Conservation (phyloP, 2,329 filamentous ascomycete species). For the Ciborinia camelliae region DNA sequence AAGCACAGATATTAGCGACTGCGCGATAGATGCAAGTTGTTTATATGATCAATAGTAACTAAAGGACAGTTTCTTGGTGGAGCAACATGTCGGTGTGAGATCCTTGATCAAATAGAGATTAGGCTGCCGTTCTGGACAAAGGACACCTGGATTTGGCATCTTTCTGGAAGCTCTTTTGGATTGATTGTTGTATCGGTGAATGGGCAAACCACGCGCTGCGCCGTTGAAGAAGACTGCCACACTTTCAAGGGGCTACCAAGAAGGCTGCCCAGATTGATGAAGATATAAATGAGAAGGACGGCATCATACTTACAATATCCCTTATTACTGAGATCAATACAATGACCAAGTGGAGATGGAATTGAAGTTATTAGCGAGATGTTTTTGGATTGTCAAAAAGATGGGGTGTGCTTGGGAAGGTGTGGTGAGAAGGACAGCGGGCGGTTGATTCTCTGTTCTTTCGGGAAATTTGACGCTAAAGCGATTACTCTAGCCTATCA, state of each 20-base stretch:
- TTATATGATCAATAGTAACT: constrained; percentile 22
- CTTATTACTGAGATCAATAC: constrained; percentile 25
- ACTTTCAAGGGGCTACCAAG: constrained; percentile 10
- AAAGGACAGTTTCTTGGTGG: constrained; percentile 32
- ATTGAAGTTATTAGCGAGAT: constrained; percentile 18
- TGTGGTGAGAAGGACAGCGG: constrained; percentile 28
- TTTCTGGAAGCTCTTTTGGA: constrained; percentile 10
- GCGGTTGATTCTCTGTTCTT: constrained; percentile 20
- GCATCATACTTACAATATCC: constrained; percentile 31
- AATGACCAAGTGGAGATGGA: constrained; percentile 35
- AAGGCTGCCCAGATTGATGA: background rate
- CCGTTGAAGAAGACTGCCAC: constrained; percentile 19
- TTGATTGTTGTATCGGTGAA: constrained; percentile 23
- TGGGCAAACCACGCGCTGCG: constrained; percentile 11
- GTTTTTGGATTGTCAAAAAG: constrained; percentile 19
- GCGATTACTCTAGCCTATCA: constrained; percentile 12
- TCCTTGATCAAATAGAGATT: constrained; percentile 18
- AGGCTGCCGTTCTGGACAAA: constrained; percentile 30
- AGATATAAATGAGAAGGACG: constrained; percentile 12
- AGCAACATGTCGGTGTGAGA: constrained; percentile 22
- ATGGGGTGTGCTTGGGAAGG: constrained; percentile 18
- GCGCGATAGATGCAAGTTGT: constrained; percentile 21
- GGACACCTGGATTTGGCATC: constrained; percentile 3
- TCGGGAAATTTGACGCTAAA: constrained; percentile 21
- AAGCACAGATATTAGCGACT: constrained; percentile 23